Conservation (phyloP, 805 yeast genomes). For the Candida ficus region DNA sequence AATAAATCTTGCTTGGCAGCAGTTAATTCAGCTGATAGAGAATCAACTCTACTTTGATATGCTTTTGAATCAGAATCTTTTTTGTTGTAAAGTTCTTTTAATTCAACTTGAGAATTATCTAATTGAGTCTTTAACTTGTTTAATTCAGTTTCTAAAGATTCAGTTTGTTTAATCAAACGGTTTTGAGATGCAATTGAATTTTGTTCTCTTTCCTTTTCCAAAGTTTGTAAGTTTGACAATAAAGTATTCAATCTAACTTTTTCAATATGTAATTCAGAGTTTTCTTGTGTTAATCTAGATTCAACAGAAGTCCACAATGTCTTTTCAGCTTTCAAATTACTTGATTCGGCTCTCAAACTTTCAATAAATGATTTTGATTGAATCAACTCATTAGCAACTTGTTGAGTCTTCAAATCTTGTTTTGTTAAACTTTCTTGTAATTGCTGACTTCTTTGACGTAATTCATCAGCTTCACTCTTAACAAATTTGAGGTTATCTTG, state of each 20-base stretch:
- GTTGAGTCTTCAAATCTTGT: conserved; percentile 46
- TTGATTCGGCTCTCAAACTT: conserved; percentile 38
- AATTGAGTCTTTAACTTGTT: conserved; percentile 40
- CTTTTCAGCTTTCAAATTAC: conserved; percentile 51
- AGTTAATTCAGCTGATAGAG: conserved; percentile 41
- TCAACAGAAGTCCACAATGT: conserved; percentile 44
- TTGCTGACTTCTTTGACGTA: conserved; percentile 33
- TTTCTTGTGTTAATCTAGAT: conserved; percentile 46
- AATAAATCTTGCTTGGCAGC: conserved; percentile 37
- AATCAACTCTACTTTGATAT: conserved; percentile 56
- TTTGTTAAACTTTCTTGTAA: conserved; percentile 38
- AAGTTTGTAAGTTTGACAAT: conserved; percentile 53
- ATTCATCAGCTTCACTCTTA: conserved; percentile 40
- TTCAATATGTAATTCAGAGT: conserved; percentile 50
- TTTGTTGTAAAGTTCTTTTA: conserved; percentile 43
- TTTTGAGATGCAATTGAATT: conserved; percentile 44
- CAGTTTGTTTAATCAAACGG: conserved; percentile 44
- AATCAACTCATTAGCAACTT: conserved; percentile 48
- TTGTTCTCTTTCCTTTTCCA: conserved; percentile 56
- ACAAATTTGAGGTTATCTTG: conserved; percentile 35
- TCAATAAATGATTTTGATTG: conserved; percentile 44
- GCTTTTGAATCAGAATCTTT: conserved; percentile 54
- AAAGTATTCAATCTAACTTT: conserved; percentile 51
- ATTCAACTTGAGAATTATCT: conserved; percentile 44
- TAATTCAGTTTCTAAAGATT: conserved; percentile 43